Percentiles rank a stretch among this genome's conserved stretches.
phyloP scores from a whole-genome alignment of 2,329 filamentous ascomycete genomes.

The Colletotrichum filicis region DNA sequence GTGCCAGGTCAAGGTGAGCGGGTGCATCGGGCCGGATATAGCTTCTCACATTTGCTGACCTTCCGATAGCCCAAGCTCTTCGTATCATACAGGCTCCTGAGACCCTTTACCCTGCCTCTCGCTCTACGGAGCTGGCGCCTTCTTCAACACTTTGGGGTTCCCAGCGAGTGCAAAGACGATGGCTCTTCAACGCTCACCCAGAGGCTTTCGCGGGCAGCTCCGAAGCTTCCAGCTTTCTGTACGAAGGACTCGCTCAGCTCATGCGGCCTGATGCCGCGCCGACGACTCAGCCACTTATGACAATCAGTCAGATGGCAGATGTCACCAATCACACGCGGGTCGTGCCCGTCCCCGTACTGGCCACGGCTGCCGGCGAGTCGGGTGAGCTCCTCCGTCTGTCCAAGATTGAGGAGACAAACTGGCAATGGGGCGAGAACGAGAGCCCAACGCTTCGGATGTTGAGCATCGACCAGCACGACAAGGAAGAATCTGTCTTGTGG shows the following conservation, averaged over 20 bases:
- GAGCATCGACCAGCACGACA: constrained; percentile 51
- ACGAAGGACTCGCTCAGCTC: constrained; percentile 49
- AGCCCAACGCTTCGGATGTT: constrained; percentile 59
- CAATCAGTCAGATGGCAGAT: constrained; percentile 65
- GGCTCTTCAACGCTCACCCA: constrained; percentile 63
- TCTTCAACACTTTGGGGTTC: constrained; percentile 13
- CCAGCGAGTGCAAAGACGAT: constrained; percentile 52
- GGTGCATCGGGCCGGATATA: not conserved
- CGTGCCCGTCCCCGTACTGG: constrained; percentile 51
- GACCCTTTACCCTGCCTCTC: constrained; percentile 17
- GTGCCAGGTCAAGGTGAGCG: constrained; percentile 28
- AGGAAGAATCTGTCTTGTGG: constrained; percentile 65
- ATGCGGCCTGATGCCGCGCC: constrained; percentile 40
- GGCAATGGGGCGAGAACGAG: constrained; percentile 63
- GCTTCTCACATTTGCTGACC: not conserved
- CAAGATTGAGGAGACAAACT: constrained; percentile 59
- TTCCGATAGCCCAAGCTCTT: constrained; percentile 6
- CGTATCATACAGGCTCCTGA: constrained; percentile 24
- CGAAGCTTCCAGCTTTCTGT: constrained; percentile 44
- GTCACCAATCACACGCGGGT: constrained; percentile 42
- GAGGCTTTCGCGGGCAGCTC: constrained; percentile 57
- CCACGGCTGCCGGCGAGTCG: constrained; percentile 64
- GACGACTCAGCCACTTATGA: constrained; percentile 54
- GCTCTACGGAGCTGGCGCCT: constrained; percentile 11
- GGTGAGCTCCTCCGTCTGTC: constrained; percentile 69